Evolutionary conservation across 768 basidiomycete genomes (phyloP).

Genomic region (Termitomyces sp.): DNA sequence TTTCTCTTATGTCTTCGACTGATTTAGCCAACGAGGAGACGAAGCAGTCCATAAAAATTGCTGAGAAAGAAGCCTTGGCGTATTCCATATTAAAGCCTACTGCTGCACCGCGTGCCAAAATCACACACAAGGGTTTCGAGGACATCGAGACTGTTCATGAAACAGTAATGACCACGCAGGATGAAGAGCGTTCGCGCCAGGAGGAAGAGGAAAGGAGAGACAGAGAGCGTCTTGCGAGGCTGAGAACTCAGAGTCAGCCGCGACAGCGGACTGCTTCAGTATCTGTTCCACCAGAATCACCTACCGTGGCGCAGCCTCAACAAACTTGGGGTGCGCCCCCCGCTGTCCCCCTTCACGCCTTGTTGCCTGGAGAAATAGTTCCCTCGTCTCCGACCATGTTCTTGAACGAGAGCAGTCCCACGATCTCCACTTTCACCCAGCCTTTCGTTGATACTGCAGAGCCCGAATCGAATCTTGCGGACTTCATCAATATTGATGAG

Average conservation of each 20-base stretch:
- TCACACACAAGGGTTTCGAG: conserved; percentile 91
- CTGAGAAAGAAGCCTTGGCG: conserved; percentile 79
- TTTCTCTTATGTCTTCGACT: conserved; percentile 83
- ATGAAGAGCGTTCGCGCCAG: conserved; percentile 56
- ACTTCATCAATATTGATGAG: conserved; percentile 78
- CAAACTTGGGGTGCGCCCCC: conserved; percentile 64
- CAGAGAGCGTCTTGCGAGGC: conserved; percentile 62
- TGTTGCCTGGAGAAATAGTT: conserved; percentile 24
- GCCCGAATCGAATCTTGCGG: conserved; percentile 68
- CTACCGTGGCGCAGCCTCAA: conserved; percentile 35
- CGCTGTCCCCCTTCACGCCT: conserved; percentile 48
- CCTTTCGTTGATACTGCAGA: conserved; percentile 44
- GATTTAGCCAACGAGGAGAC: conserved; percentile 88
- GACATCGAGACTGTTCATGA: conserved; percentile 82
- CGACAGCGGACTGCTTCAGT: conserved; percentile 51
- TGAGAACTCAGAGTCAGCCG: conserved; percentile 45
- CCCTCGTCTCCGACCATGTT: conserved; percentile 25
- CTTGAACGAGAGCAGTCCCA: conserved; percentile 20
- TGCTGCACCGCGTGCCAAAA: conserved; percentile 67
- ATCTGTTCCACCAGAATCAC: conserved; percentile 75
- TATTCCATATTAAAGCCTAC: conserved; percentile 81
- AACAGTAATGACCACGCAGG: conserved; percentile 31
- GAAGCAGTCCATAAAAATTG: conserved; percentile 76
- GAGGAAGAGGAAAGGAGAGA: conserved; percentile 72
- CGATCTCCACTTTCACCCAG: conserved; percentile 5